Evolutionary conservation across 2,329 filamentous ascomycete species (phyloP), one percentile per base, ranked within the genome.

Genomic region (Calonectria hongkongensis): DNA sequence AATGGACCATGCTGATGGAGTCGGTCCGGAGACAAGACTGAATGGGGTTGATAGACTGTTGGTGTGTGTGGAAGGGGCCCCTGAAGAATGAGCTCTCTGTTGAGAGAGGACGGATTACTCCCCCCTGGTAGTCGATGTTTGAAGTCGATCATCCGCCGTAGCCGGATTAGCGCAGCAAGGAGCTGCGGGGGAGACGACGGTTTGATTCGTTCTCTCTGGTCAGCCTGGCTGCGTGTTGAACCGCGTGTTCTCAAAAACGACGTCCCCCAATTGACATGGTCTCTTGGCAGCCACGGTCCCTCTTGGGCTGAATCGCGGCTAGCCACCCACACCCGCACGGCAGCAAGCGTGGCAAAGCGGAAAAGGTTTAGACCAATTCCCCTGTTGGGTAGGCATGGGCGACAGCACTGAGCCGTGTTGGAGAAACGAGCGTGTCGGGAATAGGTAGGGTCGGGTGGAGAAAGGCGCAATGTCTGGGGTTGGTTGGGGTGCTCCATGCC

Each of bases 81-180:
- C 54, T 50, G 58, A 47, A 50, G 56, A 54, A 33, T 51, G 66
- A 68, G 54, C n/a, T 62, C 56, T 63, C 25, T 27, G 27, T 63
- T 64, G 30, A 62, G 47, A 62, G 47, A 36, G 13, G 58, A 50
- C 39, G 30, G 58, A 54, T 63, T 63, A 45, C 47, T 33, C 33
- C 43, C 27, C 60, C 67, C 62, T 66, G 62, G 28, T 30, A 27
- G 28, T 63, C 10, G 45, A 43, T 51, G 68, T 39, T 56, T 66
- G 50, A 60, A 60, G 68, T 70, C 50, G 68, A 70, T 66, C 62
- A 43, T 66, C 68, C 62, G 68, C 68, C 60, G 39, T 51, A 66
- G 68, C 68, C 50, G 68, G 62, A 28, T 47, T 51, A 66, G 68
- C 50, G 68, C 50, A 41, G 21, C 21, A 21, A 54, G 25, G 6